Conservation (phyloP, 805 yeast species). For the Dipodascopsis uninucleata region DNA sequence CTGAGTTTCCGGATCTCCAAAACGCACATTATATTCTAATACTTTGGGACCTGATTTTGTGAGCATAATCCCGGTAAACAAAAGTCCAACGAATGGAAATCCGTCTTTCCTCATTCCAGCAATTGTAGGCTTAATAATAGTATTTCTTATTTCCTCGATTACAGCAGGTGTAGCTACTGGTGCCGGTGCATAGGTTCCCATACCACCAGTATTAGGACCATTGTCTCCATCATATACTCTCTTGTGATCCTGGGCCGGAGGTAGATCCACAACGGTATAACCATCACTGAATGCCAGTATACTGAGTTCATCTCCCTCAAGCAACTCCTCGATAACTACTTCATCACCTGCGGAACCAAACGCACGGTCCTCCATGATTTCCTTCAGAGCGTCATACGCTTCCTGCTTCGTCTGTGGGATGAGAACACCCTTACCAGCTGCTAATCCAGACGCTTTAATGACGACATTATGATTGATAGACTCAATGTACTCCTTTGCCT, state of each 20-base stretch:
- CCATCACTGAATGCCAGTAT: constrained; percentile 92
- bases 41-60: constrained; percentile 89
- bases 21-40: constrained; percentile 93
- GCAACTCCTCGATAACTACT: constrained; percentile 90
- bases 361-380: constrained; percentile 82
- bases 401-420: constrained; percentile 82
- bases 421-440: constrained; percentile 98
- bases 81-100: constrained; percentile 89
- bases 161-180: constrained; percentile 84
- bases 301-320: constrained; percentile 96
- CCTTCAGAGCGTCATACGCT: constrained; percentile 77
- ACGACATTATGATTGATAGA: constrained; percentile 72
- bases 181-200: constrained; percentile 99
- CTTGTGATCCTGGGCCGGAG: constrained; percentile 98
- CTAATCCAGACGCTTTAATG: constrained; percentile 95
- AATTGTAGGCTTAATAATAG: constrained; percentile 84
- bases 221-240: constrained; percentile 89
- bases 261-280: constrained; percentile 81
- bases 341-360: constrained; percentile 94
- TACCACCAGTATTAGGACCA: constrained; percentile 97
- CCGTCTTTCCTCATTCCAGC: constrained; percentile 96
- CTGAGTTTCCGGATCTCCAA: constrained; percentile 99
- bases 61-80: constrained; percentile 93
- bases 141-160: constrained; percentile 62
- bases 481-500: constrained; percentile 68